Percentiles rank a stretch among this genome's conserved stretches.
Conservation (phyloP, 2,329 filamentous ascomycete genomes). For the Septoria linicola region DNA sequence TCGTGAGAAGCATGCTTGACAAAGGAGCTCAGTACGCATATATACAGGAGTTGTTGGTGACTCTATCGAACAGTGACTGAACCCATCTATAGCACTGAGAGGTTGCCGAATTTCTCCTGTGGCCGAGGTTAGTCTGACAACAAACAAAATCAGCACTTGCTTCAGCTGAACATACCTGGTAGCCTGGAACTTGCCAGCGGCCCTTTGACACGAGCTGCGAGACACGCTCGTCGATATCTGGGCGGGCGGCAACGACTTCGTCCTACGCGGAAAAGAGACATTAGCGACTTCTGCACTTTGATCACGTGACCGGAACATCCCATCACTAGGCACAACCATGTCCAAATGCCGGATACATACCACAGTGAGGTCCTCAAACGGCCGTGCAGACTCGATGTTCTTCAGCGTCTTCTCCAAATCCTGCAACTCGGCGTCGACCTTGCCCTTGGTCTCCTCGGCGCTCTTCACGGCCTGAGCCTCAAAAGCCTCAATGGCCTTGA, state of each 20-base stretch:
- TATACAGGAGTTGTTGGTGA: slow-evolving; percentile 27
- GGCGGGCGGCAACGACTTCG: slow-evolving; percentile 88
- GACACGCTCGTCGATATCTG: slow-evolving; percentile 97
- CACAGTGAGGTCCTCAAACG: slow-evolving; percentile 96
- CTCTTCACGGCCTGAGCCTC: slow-evolving; percentile 96
- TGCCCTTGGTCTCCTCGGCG: slow-evolving; percentile 92
- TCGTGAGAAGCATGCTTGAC: slow-evolving; percentile 9
- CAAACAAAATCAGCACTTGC: neutral
- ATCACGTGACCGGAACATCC: slow-evolving; percentile 11
- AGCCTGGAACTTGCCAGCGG: slow-evolving; percentile 96
- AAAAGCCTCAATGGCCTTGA: slow-evolving; percentile 98
- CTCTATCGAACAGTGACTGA: slow-evolving; percentile 26
- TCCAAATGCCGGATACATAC: slow-evolving; percentile 60
- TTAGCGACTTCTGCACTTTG: neutral
- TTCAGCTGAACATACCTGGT: slow-evolving; percentile 77
- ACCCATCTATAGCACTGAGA: slow-evolving; percentile 79
- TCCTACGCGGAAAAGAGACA: slow-evolving; percentile 70
- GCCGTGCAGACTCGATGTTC: slow-evolving; percentile 95
- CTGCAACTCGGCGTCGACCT: slow-evolving; percentile 91
- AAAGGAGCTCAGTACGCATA: slow-evolving; percentile 27
- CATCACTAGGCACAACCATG: neutral
- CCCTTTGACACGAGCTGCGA: slow-evolving; percentile 93
- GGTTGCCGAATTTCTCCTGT: slow-evolving; percentile 98
- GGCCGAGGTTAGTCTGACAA: slow-evolving; percentile 19
- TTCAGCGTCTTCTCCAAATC: slow-evolving; percentile 90